A percentile compares a stretch with the other conserved stretches of the same genome.
phyloP scores from a whole-genome alignment of 176 grass and related monocot species.

The Zoysia japonica region DNA sequence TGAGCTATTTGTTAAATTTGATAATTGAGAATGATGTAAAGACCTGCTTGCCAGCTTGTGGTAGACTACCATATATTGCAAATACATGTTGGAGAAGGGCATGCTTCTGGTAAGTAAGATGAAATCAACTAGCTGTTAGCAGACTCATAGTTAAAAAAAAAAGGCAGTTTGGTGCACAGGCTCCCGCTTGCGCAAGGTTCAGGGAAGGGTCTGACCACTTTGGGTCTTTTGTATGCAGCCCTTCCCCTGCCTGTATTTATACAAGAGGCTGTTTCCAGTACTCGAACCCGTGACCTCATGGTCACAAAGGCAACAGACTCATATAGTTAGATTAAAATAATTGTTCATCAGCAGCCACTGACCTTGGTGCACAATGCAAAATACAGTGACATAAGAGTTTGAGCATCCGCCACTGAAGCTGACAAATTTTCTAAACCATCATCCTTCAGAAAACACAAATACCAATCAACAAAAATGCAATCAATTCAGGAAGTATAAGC shows the following conservation, averaged over 20 bases:
- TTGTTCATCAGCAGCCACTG: constrained; percentile 44
- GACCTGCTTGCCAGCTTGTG: constrained; percentile 88
- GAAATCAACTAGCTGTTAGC: constrained; percentile 35
- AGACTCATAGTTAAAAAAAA: constrained; percentile 11
- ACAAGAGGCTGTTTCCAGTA: too few species aligned
- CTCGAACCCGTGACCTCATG: too few species aligned
- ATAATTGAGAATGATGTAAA: constrained; percentile 28
- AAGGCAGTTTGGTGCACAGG: too few species aligned
- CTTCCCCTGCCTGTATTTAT: too few species aligned
- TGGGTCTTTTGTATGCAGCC: too few species aligned
- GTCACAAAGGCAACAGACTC: background rate
- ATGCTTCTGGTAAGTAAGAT: constrained; percentile 76
- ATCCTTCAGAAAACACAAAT: constrained; percentile 58
- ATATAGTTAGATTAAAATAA: constrained; percentile 28
- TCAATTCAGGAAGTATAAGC: constrained; percentile 26
- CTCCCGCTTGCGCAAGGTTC: too few species aligned
- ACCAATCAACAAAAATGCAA: constrained; percentile 29
- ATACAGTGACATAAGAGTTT: constrained; percentile 83
- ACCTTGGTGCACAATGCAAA: constrained; percentile 98
- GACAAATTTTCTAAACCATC: constrained; percentile 51
- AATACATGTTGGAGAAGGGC: constrained; percentile 88
- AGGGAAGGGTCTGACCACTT: too few species aligned
- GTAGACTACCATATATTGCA: constrained; percentile 70
- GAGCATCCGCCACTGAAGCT: constrained; percentile 57
- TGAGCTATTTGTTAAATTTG: background rate